Evolutionary conservation across 2,329 filamentous ascomycete genomes (phyloP).

Genomic region (Purpureocillium lavendulum): DNA sequence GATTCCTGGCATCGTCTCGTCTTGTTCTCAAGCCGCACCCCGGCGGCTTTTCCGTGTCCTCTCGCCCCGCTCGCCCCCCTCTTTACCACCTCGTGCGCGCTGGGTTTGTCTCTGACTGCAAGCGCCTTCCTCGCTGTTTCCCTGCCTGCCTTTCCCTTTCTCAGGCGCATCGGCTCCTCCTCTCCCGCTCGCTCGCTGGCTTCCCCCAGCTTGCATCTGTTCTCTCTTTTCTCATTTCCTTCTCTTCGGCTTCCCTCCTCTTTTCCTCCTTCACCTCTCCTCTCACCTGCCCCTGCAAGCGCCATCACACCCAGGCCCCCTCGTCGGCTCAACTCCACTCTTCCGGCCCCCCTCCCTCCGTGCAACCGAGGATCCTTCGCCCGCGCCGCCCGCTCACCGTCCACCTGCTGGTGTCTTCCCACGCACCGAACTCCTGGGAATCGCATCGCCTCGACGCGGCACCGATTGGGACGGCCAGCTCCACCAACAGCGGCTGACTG

Average conservation of each 20-base stretch:
- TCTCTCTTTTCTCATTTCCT: constrained; percentile 9
- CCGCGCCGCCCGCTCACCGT: background rate
- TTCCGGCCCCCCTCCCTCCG: background rate
- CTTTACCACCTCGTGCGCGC: too few relatives aligned
- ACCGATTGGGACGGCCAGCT: background rate
- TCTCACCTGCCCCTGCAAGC: background rate
- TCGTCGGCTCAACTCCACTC: constrained; percentile 1
- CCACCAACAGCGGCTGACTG: background rate
- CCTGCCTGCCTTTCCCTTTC: background rate
- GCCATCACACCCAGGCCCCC: background rate
- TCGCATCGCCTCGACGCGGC: background rate
- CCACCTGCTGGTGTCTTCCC: background rate
- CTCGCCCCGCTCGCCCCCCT: too few relatives aligned
- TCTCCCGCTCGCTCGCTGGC: constrained; percentile 2
- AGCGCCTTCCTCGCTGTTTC: constrained; percentile 1
- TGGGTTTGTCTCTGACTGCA: background rate
- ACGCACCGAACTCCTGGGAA: background rate
- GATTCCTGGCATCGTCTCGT: too few relatives aligned
- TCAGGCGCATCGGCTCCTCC: constrained; percentile 1
- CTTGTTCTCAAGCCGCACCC: too few relatives aligned
- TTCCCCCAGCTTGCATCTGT: constrained; percentile 10
- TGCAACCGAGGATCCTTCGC: background rate
- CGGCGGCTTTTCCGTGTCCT: too few relatives aligned
- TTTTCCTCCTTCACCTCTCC: constrained; percentile 4
- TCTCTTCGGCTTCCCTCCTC: constrained; percentile 4